These are phyloP conservation scores for Apiospora kogelbergensis DNA, from an alignment of 2,329 filamentous ascomycete species.

Conservation along the genomic window DNA sequence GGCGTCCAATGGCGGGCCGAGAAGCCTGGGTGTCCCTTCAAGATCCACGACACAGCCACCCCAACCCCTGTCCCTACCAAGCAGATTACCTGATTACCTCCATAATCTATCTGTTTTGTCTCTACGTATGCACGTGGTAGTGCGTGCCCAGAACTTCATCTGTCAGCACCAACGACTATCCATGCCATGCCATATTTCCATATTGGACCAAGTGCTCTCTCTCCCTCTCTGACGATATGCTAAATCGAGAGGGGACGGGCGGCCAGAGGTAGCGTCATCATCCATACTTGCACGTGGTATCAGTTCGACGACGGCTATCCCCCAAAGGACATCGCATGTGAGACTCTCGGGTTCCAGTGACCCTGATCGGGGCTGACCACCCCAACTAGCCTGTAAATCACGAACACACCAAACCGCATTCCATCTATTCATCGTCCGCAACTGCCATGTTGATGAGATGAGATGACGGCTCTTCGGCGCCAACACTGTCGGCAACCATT, in stretches of 20 bases:
- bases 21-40: neutral
- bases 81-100: neutral
- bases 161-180: neutral
- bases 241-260: neutral
- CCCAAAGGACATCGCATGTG: neutral
- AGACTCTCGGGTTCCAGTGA: neutral
- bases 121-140: neutral
- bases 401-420: neutral
- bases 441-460: neutral
- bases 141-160: neutral
- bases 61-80: neutral
- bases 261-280: neutral
- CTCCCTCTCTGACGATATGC: neutral
- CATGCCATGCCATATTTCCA: neutral
- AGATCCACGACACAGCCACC: neutral
- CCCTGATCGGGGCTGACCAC: neutral
- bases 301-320: neutral
- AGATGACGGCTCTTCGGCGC: neutral
- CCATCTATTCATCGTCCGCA: neutral
- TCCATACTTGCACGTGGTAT: conserved; percentile 4
- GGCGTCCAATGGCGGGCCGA: neutral
- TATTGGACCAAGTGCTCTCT: neutral
- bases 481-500: neutral
- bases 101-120: neutral
- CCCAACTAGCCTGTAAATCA: neutral